Evolutionary conservation across 1,284 basidiomycete species (phyloP).

Genomic region (Naganishia sp.): DNA sequence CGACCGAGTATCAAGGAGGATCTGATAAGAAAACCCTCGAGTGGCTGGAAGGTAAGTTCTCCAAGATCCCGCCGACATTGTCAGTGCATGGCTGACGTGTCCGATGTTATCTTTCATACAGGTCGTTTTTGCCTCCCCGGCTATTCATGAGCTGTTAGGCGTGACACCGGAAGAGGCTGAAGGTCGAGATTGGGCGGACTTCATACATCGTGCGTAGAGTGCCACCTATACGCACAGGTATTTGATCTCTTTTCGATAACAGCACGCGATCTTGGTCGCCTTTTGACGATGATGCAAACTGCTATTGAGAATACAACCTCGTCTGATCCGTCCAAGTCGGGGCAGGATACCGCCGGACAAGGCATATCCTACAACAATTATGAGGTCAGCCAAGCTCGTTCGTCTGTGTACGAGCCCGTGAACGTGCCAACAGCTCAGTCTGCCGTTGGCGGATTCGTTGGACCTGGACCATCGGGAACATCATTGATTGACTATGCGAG

Average conservation of each 20-base stretch:
- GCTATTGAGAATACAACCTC: constrained; percentile 15
- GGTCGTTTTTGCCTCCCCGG: constrained; percentile 49
- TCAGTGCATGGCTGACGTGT: neutral
- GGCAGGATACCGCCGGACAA: neutral
- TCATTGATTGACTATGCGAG: constrained; percentile 29
- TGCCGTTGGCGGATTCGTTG: constrained; percentile 24
- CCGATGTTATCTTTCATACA: constrained; percentile 19
- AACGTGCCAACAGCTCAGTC: constrained; percentile 19
- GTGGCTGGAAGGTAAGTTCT: constrained; percentile 43
- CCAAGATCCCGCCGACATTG: neutral
- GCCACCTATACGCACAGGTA: neutral
- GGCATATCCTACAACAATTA: constrained; percentile 17
- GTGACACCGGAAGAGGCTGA: constrained; percentile 45
- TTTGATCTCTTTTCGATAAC: neutral
- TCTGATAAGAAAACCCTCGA: constrained; percentile 14
- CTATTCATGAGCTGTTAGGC: constrained; percentile 45
- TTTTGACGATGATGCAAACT: constrained; percentile 26
- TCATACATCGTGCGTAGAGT: constrained; percentile 42
- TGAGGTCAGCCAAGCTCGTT: constrained; percentile 26
- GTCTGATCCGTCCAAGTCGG: constrained; percentile 7
- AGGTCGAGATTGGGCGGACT: constrained; percentile 46
- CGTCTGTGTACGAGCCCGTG: constrained; percentile 27
- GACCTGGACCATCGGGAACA: constrained; percentile 20
- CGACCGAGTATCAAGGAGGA: constrained; percentile 17
- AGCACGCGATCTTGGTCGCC: constrained; percentile 33